A percentile compares a stretch with the other conserved stretches of the same genome.
phyloP scores from a whole-genome alignment of 768 basidiomycete genomes.

The Hydnum rufescens region DNA sequence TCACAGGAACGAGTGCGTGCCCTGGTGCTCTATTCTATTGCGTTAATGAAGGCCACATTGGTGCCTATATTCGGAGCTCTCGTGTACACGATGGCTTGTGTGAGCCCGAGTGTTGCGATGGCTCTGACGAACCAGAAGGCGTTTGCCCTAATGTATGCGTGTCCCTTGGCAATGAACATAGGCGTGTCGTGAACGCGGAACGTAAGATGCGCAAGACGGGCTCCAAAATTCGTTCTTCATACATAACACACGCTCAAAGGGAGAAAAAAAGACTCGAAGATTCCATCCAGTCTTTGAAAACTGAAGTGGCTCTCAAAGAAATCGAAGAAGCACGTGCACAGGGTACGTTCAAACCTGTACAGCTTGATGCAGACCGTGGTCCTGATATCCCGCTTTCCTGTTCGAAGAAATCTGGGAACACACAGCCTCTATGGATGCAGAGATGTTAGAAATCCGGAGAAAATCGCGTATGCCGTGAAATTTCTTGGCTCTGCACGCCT shows the following conservation, averaged over 20 bases:
- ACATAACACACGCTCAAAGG: constrained; percentile 70
- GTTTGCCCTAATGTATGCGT: constrained; percentile 62
- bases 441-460: constrained; percentile 67
- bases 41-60: constrained; percentile 72
- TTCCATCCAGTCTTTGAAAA: constrained; percentile 30
- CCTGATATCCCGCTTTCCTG: background rate
- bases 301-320: constrained; percentile 42
- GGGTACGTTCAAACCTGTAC: constrained; percentile 25
- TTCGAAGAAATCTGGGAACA: constrained; percentile 51
- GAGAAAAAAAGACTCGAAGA: constrained; percentile 72
- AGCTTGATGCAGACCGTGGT: background rate
- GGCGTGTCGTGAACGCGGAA: constrained; percentile 50
- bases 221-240: constrained; percentile 74
- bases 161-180: constrained; percentile 49
- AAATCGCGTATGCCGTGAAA: constrained; percentile 54
- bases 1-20: constrained; percentile 72
- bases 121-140: constrained; percentile 74
- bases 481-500: background rate
- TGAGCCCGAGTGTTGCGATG: constrained; percentile 87
- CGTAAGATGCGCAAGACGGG: constrained; percentile 68
- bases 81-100: constrained; percentile 87
- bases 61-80: constrained; percentile 54
- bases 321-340: constrained; percentile 52
- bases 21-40: constrained; percentile 63
- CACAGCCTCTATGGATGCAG: constrained; percentile 58